A percentile compares a stretch with the other conserved stretches of the same genome.
phyloP scores from a whole-genome alignment of 1,284 basidiomycete species.

The Pseudomicrostroma phylloplanum region DNA sequence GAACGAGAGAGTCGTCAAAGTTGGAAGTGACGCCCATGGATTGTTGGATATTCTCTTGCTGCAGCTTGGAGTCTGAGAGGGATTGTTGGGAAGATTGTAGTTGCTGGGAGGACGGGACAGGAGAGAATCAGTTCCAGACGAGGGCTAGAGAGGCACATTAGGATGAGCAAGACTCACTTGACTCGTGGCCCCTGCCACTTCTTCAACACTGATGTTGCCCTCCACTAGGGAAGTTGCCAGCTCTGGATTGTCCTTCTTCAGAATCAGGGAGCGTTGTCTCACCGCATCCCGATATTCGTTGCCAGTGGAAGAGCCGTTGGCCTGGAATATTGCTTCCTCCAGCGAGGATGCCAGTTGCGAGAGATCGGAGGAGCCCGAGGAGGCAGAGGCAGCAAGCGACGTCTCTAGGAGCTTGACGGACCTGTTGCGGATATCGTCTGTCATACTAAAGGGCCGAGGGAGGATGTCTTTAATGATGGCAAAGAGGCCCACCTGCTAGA shows the following conservation, averaged over 20 bases:
- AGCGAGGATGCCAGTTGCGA: background rate
- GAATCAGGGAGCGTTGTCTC: conserved; percentile 1
- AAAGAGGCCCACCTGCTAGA: background rate
- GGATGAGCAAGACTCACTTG: background rate
- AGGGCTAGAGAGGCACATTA: background rate
- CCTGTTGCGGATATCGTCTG: conserved; percentile 1
- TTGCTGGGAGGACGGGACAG: background rate
- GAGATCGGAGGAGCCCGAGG: background rate
- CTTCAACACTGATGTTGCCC: background rate
- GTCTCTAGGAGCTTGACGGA: conserved; percentile 1
- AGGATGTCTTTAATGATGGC: background rate
- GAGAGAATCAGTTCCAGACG: too few relatives aligned
- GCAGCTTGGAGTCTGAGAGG: background rate
- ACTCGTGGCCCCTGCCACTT: background rate
- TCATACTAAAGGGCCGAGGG: background rate
- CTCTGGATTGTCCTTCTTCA: conserved; percentile 7
- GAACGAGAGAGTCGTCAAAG: too few relatives aligned
- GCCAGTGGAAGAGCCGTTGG: background rate
- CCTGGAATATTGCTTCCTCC: background rate
- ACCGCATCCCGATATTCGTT: background rate
- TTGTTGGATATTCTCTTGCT: background rate
- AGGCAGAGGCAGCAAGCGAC: background rate
- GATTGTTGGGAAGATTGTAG: background rate
- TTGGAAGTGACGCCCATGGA: background rate
- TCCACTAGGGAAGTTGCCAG: background rate